Conservation (phyloP, 371 early-diverging fungal genomes). For the Mortierella sp. region DNA sequence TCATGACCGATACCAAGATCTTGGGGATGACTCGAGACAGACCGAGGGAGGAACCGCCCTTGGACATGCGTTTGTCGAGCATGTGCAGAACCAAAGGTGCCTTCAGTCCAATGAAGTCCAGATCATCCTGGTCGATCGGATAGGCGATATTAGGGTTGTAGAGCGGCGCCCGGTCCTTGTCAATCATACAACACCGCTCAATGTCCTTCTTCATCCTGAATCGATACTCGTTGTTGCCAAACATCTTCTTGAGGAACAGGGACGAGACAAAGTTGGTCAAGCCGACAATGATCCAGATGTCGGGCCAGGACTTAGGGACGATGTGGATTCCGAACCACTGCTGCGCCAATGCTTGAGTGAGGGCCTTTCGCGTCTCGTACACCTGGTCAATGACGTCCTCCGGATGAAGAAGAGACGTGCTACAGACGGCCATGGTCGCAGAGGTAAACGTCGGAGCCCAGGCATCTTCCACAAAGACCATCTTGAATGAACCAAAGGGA, state of each 20-base stretch:
- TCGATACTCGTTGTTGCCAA: slow-evolving; percentile 92
- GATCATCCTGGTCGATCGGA: slow-evolving; percentile 78
- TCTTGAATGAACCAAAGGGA: slow-evolving; percentile 87
- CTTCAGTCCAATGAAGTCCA: slow-evolving; percentile 87
- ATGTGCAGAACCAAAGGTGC: slow-evolving; percentile 92
- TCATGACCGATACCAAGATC: slow-evolving; percentile 82
- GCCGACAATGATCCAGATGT: slow-evolving; percentile 90
- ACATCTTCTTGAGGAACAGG: slow-evolving; percentile 79
- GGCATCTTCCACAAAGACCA: slow-evolving; percentile 89
- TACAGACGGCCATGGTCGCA: slow-evolving; percentile 58
- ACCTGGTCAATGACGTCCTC: slow-evolving; percentile 89
- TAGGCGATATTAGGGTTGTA: slow-evolving; percentile 75
- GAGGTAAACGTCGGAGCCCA: slow-evolving; percentile 67
- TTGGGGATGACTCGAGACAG: slow-evolving; percentile 87
- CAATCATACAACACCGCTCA: slow-evolving; percentile 81
- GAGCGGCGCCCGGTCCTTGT: slow-evolving; percentile 89
- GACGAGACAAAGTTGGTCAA: slow-evolving; percentile 82
- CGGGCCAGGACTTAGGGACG: slow-evolving; percentile 83
- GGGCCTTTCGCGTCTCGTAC: slow-evolving; percentile 78
- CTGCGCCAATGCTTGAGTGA: slow-evolving; percentile 81
- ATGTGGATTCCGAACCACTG: slow-evolving; percentile 97
- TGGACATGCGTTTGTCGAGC: slow-evolving; percentile 92
- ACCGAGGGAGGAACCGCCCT: slow-evolving; percentile 82
- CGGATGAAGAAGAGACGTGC: slow-evolving; percentile 79
- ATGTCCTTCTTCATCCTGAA: slow-evolving; percentile 90